Percentiles rank a stretch among this genome's conserved stretches.
phyloP scores from a whole-genome alignment of 371 early-diverging fungal genomes.

The Mycotypha africana region DNA sequence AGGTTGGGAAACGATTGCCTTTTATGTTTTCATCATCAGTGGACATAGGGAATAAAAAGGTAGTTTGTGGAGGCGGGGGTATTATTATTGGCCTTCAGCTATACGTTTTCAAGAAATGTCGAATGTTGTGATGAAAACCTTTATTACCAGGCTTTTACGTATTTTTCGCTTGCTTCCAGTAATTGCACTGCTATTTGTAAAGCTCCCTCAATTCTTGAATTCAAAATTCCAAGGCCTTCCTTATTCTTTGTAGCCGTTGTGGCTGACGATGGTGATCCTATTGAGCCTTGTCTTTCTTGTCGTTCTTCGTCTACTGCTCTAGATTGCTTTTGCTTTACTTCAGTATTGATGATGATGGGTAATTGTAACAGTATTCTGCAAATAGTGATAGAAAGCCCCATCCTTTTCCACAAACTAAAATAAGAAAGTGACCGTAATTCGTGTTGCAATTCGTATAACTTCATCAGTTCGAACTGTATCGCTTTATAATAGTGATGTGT shows the following conservation, averaged over 20 bases:
- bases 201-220: conserved; percentile 47
- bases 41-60: neutral
- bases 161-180: conserved; percentile 51
- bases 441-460: conserved; percentile 56
- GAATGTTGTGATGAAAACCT: neutral
- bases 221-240: conserved; percentile 38
- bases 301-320: no score
- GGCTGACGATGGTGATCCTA: conserved; percentile 12
- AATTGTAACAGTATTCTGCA: conserved; percentile 50
- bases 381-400: conserved; percentile 51
- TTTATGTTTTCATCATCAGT: no score
- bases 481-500: conserved; percentile 58
- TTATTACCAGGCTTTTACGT: conserved; percentile 26
- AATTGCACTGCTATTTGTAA: conserved; percentile 49
- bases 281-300: conserved; percentile 10
- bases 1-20: no score
- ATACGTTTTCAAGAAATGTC: neutral
- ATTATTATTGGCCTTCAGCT: no score
- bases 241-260: neutral
- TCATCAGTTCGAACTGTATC: conserved; percentile 55
- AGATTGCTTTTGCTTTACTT: no score
- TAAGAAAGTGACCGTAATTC: conserved; percentile 52
- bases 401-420: conserved; percentile 53
- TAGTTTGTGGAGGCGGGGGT: neutral
- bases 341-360: conserved; percentile 54